Conservation (phyloP, 2,329 filamentous ascomycete genomes). For the Paramyrothecium roridum region DNA sequence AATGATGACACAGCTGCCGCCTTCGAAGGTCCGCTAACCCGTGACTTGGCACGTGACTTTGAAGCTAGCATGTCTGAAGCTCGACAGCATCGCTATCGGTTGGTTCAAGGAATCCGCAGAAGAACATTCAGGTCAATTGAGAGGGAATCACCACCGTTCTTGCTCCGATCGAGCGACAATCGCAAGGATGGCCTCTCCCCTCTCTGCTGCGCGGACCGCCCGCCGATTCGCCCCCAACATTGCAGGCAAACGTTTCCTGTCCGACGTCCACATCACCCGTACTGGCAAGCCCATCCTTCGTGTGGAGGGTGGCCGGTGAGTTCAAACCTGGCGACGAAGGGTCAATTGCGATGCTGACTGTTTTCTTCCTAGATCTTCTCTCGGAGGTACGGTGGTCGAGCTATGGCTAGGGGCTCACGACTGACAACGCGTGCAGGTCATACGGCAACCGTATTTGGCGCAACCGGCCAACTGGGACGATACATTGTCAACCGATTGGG, state of each 20-base stretch:
- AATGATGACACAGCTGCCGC: not conserved
- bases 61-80: slow-evolving; percentile 17
- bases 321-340: slow-evolving; percentile 19
- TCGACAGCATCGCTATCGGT: slow-evolving; percentile 13
- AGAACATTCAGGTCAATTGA: slow-evolving; percentile 24
- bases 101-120: slow-evolving; percentile 20
- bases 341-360: slow-evolving; percentile 19
- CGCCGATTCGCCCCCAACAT: slow-evolving; percentile 43
- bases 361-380: slow-evolving; percentile 63
- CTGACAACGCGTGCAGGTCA: slow-evolving; percentile 59
- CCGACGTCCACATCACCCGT: slow-evolving; percentile 89
- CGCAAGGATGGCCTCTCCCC: slow-evolving; percentile 53
- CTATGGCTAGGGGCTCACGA: slow-evolving; percentile 17
- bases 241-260: slow-evolving; percentile 53
- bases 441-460: slow-evolving; percentile 96
- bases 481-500: slow-evolving; percentile 97
- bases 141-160: slow-evolving; percentile 23
- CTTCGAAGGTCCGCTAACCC: not conserved
- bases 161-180: slow-evolving; percentile 19
- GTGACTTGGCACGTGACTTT: slow-evolving; percentile 22
- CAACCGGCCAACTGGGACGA: slow-evolving; percentile 89
- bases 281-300: slow-evolving; percentile 95
- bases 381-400: slow-evolving; percentile 65
- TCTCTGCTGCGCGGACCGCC: slow-evolving; percentile 53
- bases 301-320: slow-evolving; percentile 83